Percentiles rank a stretch among this genome's conserved stretches.
Evolutionary conservation across 2,329 filamentous ascomycete genomes (phyloP).

Genomic region (Arthrocladium fulminans): DNA sequence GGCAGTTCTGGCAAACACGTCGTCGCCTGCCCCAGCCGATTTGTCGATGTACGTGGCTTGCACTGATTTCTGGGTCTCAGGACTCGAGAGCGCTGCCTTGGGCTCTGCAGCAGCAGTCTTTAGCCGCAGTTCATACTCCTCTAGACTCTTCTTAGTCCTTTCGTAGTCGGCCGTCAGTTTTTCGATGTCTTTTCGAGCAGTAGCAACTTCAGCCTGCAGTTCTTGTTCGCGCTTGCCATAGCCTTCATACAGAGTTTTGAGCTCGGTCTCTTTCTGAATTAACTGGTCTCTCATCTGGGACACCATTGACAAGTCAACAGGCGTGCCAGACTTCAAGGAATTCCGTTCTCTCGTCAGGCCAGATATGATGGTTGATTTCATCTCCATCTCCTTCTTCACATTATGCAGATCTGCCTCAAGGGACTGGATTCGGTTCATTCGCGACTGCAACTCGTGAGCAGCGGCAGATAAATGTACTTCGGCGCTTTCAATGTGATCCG

Average conservation of each 20-base stretch:
- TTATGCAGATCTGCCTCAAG: conserved; percentile 75
- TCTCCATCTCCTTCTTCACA: conserved; percentile 92
- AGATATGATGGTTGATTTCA: conserved; percentile 90
- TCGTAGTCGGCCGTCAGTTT: conserved; percentile 71
- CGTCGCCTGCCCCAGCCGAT: conserved; percentile 23
- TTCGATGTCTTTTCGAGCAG: conserved; percentile 62
- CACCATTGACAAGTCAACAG: conserved; percentile 86
- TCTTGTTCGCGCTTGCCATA: conserved; percentile 68
- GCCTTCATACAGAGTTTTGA: conserved; percentile 62
- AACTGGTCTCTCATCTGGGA: conserved; percentile 81
- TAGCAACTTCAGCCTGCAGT: conserved; percentile 57
- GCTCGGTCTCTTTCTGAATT: conserved; percentile 73
- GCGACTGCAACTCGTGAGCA: conserved; percentile 80
- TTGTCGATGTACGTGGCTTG: conserved; percentile 28
- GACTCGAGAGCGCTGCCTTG: conserved; percentile 53
- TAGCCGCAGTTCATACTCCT: conserved; percentile 63
- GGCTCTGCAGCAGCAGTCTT: conserved; percentile 63
- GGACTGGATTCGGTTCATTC: conserved; percentile 82
- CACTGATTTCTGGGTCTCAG: conserved; percentile 39
- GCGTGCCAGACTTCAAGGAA: conserved; percentile 69
- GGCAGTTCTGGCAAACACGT: conserved; percentile 21
- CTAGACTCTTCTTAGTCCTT: conserved; percentile 59
- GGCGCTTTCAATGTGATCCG: conserved; percentile 83
- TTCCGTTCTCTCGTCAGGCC: conserved; percentile 87
- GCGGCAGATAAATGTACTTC: conserved; percentile 84